phyloP scores from a whole-genome alignment of 352 stramenopile genomes.

The Phytophthora litchii region DNA sequence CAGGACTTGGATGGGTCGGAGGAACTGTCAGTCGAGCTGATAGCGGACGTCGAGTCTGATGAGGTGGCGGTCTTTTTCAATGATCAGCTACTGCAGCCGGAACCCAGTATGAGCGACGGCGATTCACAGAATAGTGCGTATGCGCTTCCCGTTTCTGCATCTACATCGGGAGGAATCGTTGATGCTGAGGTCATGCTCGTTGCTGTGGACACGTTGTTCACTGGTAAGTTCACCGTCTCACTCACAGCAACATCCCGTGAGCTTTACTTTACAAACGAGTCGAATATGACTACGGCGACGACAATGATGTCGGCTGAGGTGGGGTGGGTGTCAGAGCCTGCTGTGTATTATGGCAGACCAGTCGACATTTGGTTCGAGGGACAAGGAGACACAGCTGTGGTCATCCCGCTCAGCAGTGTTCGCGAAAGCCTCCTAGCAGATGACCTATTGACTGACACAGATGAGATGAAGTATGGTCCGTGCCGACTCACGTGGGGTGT shows the following conservation, averaged over 20 bases:
- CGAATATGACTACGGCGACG: conserved; percentile 13
- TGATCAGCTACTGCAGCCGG: conserved; percentile 7
- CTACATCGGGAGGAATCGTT: conserved; percentile 9
- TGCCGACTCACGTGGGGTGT: conserved; percentile 18
- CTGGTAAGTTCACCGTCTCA: conserved; percentile 15
- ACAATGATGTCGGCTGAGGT: conserved; percentile 11
- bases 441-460: neutral
- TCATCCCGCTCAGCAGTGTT: conserved; percentile 9
- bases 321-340: conserved; percentile 16
- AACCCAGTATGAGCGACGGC: neutral
- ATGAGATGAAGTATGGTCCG: conserved; percentile 6
- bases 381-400: conserved; percentile 10
- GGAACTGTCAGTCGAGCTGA: conserved; percentile 17
- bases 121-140: conserved; percentile 9
- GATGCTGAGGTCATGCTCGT: conserved; percentile 22
- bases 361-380: conserved; percentile 25
- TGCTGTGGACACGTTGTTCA: conserved; percentile 6
- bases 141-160: conserved; percentile 8
- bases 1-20: conserved; percentile 32
- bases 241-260: conserved; percentile 21
- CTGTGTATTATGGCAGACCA: conserved; percentile 13
- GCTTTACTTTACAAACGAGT: conserved; percentile 21
- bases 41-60: neutral
- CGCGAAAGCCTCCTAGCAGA: conserved; percentile 10
- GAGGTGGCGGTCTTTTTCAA: conserved; percentile 25